phyloP scores from a whole-genome alignment of 2,329 filamentous ascomycete species.

The Biscogniauxia mediterranea region DNA sequence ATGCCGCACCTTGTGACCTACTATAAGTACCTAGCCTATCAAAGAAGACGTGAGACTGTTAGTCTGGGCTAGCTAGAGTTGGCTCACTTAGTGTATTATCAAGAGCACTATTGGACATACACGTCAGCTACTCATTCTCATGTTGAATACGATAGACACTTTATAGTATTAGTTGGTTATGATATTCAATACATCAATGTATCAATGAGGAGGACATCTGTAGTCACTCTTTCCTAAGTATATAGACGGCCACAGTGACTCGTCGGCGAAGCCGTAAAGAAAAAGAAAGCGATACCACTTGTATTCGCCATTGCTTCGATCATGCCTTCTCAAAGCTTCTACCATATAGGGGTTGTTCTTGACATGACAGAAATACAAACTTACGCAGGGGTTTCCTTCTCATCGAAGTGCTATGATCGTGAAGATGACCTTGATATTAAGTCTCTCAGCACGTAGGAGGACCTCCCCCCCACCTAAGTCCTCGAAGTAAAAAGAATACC shows the following conservation, averaged over 20 bases:
- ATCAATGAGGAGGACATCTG: no score
- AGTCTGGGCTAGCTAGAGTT: background rate
- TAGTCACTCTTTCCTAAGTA: no score
- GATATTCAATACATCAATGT: no score
- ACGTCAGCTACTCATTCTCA: background rate
- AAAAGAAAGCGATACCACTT: no score
- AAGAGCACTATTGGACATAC: background rate
- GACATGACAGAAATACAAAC: background rate
- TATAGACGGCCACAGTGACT: no score
- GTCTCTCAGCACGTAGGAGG: background rate
- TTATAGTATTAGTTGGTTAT: background rate
- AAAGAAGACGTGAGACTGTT: background rate
- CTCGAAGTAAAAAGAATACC: background rate
- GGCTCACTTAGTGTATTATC: background rate
- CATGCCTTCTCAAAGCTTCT: background rate
- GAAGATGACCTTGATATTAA: background rate
- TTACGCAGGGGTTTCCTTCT: background rate
- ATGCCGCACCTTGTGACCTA: background rate
- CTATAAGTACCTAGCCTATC: background rate
- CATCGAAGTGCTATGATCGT: background rate
- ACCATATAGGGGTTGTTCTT: background rate
- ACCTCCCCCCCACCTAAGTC: background rate
- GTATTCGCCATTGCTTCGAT: background rate
- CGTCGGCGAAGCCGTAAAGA: no score
- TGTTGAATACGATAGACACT: background rate